Percentiles rank a stretch among this genome's conserved stretches.
These are phyloP conservation scores for Metarhizium guizhouense DNA, from an alignment of 2,329 filamentous ascomycete genomes.

Conservation along the genomic window DNA sequence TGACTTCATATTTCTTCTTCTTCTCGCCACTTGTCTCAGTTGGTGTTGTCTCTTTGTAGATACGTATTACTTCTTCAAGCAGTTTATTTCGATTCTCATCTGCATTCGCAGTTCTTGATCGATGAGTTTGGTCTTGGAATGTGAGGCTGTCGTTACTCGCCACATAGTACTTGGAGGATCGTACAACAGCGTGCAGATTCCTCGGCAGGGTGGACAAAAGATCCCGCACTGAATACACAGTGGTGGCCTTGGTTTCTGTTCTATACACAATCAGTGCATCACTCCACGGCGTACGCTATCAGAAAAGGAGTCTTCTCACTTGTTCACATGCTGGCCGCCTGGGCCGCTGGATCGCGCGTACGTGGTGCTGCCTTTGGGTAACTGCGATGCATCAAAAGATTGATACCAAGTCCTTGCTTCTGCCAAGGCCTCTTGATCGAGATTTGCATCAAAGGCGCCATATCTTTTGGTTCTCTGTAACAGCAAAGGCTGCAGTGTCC, in stretches of 20 bases:
- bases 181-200: slow-evolving; percentile 35
- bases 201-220: slow-evolving; percentile 36
- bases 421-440: slow-evolving; percentile 40
- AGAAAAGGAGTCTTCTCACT: slow-evolving; percentile 29
- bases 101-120: slow-evolving; percentile 41
- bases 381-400: slow-evolving; percentile 29
- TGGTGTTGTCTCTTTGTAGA: slow-evolving; percentile 39
- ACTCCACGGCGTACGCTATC: neutral
- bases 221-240: slow-evolving; percentile 40
- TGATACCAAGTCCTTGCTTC: slow-evolving; percentile 44
- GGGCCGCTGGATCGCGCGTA: slow-evolving; percentile 52
- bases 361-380: slow-evolving; percentile 43
- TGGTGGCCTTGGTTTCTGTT: slow-evolving; percentile 51
- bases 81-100: slow-evolving; percentile 45
- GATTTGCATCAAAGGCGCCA: slow-evolving; percentile 37
- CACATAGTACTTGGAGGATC: slow-evolving; percentile 46
- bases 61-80: slow-evolving; percentile 35
- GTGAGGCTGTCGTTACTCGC: slow-evolving; percentile 41
- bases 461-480: slow-evolving; percentile 26
- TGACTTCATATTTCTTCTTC: slow-evolving; percentile 36
- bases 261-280: slow-evolving; percentile 30
- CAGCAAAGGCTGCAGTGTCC: neutral
- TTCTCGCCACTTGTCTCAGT: slow-evolving; percentile 36
- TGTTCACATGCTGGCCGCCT: slow-evolving; percentile 54
- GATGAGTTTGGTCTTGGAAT: slow-evolving; percentile 45